Evolutionary conservation across 352 stramenopile species (phyloP).

Genomic region (Pythium grandisporangium): DNA sequence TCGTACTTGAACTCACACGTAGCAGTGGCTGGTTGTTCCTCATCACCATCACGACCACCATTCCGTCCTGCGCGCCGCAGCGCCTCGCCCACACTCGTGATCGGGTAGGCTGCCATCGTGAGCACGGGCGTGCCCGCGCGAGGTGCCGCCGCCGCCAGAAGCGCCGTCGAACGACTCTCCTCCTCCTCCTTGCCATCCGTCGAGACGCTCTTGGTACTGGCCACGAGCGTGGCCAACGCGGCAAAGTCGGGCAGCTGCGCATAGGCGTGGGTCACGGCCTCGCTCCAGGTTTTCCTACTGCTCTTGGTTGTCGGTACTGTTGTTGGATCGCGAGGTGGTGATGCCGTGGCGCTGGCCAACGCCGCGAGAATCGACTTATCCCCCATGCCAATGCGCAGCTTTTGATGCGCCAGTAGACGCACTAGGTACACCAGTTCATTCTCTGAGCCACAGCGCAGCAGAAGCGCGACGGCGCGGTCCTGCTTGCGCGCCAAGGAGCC

Average conservation of each 20-base stretch:
- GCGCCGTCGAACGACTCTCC: constrained; percentile 9
- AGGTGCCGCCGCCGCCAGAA: constrained; percentile 26
- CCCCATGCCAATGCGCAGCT: constrained; percentile 70
- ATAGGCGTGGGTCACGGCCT: constrained; percentile 57
- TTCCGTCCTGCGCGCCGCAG: no score
- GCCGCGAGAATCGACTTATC: constrained; percentile 72
- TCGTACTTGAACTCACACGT: constrained; percentile 84
- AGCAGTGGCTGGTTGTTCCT: constrained; percentile 31
- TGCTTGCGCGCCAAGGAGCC: constrained; percentile 55
- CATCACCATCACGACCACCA: no score
- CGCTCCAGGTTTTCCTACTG: constrained; percentile 48
- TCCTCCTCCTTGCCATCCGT: constrained; percentile 12
- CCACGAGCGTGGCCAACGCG: constrained; percentile 33
- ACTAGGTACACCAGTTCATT: constrained; percentile 58
- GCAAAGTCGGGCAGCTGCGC: constrained; percentile 60
- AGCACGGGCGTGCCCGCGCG: constrained; percentile 50
- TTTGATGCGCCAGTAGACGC: constrained; percentile 78
- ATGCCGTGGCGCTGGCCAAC: constrained; percentile 31
- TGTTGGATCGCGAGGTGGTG: no score
- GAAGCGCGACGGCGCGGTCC: constrained; percentile 38
- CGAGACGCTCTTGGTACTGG: constrained; percentile 9
- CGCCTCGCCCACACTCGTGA: constrained; percentile 41
- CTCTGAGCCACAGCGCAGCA: constrained; percentile 33
- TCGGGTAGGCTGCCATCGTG: constrained; percentile 73
- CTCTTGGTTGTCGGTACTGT: no score